A percentile compares a stretch with the other conserved stretches of the same genome.
Conservation (phyloP, 495 filamentous ascomycete species). For the Clohesyomyces aquaticus region DNA sequence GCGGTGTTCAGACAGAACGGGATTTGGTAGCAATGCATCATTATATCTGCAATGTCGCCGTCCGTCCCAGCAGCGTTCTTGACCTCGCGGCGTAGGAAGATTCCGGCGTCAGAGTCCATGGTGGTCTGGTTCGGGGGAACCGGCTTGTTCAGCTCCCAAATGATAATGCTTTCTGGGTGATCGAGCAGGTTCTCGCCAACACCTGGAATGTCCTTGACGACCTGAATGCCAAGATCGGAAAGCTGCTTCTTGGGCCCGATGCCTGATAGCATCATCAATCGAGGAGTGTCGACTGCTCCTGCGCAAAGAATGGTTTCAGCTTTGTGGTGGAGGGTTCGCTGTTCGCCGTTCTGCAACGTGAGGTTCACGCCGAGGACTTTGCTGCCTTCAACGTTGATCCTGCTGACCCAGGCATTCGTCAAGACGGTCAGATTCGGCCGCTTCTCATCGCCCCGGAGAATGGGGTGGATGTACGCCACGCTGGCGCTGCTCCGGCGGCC, state of each 20-base stretch:
- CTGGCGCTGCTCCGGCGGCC: constrained; percentile 77
- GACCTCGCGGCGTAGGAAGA: constrained; percentile 75
- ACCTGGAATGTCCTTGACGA: constrained; percentile 72
- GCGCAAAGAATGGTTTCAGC: constrained; percentile 77
- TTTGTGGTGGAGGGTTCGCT: constrained; percentile 62
- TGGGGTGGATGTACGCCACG: constrained; percentile 86
- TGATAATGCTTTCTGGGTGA: constrained; percentile 77
- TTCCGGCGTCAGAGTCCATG: constrained; percentile 83
- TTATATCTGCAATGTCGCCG: constrained; percentile 73
- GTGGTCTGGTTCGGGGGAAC: constrained; percentile 77
- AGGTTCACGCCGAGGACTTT: constrained; percentile 70
- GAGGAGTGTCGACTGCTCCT: constrained; percentile 76
- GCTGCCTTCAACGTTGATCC: constrained; percentile 64
- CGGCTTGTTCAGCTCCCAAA: constrained; percentile 80
- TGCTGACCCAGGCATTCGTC: constrained; percentile 78
- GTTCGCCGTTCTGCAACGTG: constrained; percentile 65
- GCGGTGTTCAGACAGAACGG: constrained; percentile 65
- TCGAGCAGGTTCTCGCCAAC: constrained; percentile 81
- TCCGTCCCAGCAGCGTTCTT: constrained; percentile 65
- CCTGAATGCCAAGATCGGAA: constrained; percentile 63
- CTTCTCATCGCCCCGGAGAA: constrained; percentile 74
- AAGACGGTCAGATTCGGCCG: constrained; percentile 77
- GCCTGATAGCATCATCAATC: constrained; percentile 75
- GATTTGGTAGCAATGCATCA: constrained; percentile 94
- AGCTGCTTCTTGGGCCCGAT: constrained; percentile 73